A percentile compares a stretch with the other conserved stretches of the same genome.
Conservation (phyloP, 495 filamentous ascomycete species). For the Hamigera avellanea region DNA sequence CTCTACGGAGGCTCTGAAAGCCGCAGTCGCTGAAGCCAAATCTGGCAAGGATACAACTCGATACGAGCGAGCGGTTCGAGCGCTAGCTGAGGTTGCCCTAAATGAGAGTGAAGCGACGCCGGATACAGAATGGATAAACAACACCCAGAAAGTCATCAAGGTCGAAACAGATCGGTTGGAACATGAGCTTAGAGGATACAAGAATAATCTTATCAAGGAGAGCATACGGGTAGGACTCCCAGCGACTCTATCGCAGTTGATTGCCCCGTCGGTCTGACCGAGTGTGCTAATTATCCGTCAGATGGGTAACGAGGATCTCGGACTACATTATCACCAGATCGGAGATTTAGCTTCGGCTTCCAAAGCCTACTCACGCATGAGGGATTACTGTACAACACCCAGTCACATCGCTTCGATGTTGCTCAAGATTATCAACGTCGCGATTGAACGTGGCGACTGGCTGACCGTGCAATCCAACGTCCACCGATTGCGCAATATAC, state of each 20-base stretch:
- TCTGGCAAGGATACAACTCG: conserved; percentile 57
- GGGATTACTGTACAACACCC: conserved; percentile 59
- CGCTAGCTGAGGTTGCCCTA: conserved; percentile 48
- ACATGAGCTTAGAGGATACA: conserved; percentile 79
- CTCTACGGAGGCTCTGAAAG: conserved; percentile 67
- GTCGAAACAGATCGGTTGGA: conserved; percentile 62
- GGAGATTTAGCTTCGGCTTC: conserved; percentile 50
- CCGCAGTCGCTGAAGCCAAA: conserved; percentile 67
- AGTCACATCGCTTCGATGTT: conserved; percentile 63
- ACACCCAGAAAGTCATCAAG: conserved; percentile 48
- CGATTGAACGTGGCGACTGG: conserved; percentile 58
- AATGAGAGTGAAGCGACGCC: conserved; percentile 52
- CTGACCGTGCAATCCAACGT: conserved; percentile 53
- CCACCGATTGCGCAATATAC: conserved; percentile 47
- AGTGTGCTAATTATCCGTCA: conserved; percentile 14
- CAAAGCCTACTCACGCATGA: conserved; percentile 62
- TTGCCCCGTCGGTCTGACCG: too few relatives aligned
- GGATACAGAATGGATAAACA: conserved; percentile 61
- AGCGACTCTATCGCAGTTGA: too few relatives aligned
- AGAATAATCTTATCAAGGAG: conserved; percentile 95
- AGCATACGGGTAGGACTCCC: conserved; percentile 79
- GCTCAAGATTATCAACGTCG: conserved; percentile 54
- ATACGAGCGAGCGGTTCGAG: conserved; percentile 59
- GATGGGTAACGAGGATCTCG: conserved; percentile 72
- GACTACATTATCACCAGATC: conserved; percentile 51